A percentile compares a stretch with the other conserved stretches of the same genome.
Evolutionary conservation across 177 flowering plant species (phyloP).

Genomic region (Telopea speciosissima): DNA sequence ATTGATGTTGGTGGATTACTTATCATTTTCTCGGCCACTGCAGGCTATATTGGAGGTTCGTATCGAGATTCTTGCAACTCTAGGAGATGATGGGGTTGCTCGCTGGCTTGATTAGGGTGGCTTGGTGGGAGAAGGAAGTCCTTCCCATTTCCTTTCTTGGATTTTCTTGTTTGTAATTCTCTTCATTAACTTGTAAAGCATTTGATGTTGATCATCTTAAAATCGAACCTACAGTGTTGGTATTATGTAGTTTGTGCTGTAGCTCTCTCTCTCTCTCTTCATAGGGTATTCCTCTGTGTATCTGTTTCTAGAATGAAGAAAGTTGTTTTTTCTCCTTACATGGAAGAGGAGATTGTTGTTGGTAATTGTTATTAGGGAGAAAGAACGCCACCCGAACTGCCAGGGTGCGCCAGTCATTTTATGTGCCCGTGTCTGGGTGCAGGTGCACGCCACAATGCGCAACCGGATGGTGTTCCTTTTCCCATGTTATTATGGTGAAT

Average conservation of each 20-base stretch:
- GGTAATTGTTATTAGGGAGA: too few relatives aligned
- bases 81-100: conserved; percentile 80
- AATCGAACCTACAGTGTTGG: neutral
- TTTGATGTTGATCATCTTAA: conserved; percentile 15
- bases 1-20: neutral
- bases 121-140: neutral
- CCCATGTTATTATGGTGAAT: too few relatives aligned
- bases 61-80: conserved; percentile 72
- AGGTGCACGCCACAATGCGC: too few relatives aligned
- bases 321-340: too few relatives aligned
- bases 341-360: too few relatives aligned
- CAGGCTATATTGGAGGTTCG: conserved; percentile 89
- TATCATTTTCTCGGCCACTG: conserved; percentile 13
- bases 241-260: too few relatives aligned
- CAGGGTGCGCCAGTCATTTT: too few relatives aligned
- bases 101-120: conserved; percentile 78
- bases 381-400: too few relatives aligned
- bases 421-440: too few relatives aligned
- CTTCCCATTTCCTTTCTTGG: neutral
- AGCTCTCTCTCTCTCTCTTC: neutral
- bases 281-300: neutral
- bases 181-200: conserved; percentile 20
- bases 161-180: conserved; percentile 19
- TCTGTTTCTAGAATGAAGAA: neutral
- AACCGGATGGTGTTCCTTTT: too few relatives aligned